phyloP scores from a whole-genome alignment of 306 rosid species.

The Amphicarpaea edgeworthii region DNA sequence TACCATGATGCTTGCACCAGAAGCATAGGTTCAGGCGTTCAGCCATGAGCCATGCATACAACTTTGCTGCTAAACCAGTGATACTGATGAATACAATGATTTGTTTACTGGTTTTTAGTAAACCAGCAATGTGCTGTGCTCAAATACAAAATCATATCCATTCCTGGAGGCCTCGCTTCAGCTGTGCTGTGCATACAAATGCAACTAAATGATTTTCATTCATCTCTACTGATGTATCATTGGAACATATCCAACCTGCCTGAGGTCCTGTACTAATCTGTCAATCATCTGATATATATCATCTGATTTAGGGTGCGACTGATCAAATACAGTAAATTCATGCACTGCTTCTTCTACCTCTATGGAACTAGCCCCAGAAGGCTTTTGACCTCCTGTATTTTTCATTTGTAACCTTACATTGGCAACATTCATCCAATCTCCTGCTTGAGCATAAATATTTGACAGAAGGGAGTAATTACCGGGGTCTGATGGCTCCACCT shows the following conservation, averaged over 20 bases:
- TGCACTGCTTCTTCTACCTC: slow-evolving; percentile 76
- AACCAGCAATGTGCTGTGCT: slow-evolving; percentile 14
- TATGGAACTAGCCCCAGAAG: slow-evolving; percentile 84
- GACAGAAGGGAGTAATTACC: slow-evolving; percentile 78
- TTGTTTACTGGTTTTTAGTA: slow-evolving; percentile 8
- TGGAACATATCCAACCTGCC: slow-evolving; percentile 58
- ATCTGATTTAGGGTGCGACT: slow-evolving; percentile 75
- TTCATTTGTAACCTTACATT: slow-evolving; percentile 68
- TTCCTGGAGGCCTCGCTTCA: slow-evolving; percentile 22
- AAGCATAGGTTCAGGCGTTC: slow-evolving; percentile 34
- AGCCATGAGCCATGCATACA: slow-evolving; percentile 21
- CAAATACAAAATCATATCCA: slow-evolving; percentile 25
- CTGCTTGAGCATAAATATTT: slow-evolving; percentile 85
- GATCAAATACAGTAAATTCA: slow-evolving; percentile 77
- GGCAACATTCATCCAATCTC: slow-evolving; percentile 78
- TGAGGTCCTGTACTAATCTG: slow-evolving; percentile 65
- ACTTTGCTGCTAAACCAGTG: slow-evolving; percentile 31
- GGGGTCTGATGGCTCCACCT: slow-evolving; percentile 66
- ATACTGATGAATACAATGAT: neutral
- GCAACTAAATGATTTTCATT: slow-evolving; percentile 29
- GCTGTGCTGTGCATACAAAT: neutral
- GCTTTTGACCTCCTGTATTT: slow-evolving; percentile 67
- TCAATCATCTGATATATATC: slow-evolving; percentile 77
- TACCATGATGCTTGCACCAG: neutral
- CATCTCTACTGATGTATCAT: slow-evolving; percentile 37